Evolutionary conservation across 306 rosid genomes (phyloP).

Genomic region (Quercus parvula): DNA sequence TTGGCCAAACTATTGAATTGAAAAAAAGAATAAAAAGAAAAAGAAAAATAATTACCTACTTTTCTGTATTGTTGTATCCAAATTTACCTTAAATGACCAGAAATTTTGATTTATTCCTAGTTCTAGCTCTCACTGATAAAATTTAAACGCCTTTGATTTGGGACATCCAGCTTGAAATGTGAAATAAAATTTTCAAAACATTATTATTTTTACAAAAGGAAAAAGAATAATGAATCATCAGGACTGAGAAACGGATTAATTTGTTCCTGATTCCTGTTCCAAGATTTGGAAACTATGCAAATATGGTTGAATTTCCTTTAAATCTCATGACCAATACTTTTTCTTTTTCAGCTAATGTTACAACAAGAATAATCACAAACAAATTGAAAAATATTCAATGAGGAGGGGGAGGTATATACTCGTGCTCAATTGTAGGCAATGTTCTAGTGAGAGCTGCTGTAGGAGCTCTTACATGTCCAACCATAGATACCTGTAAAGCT

Average conservation of each 20-base stretch:
- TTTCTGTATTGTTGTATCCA: no score
- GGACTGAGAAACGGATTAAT: background rate
- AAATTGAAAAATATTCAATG: constrained; percentile 20
- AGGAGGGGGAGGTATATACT: constrained; percentile 49
- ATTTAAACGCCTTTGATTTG: background rate
- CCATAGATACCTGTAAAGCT: constrained; percentile 96
- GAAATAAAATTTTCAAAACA: background rate
- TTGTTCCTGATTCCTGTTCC: background rate
- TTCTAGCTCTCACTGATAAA: background rate
- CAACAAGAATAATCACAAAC: constrained; percentile 31
- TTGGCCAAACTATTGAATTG: background rate
- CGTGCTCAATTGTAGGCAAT: constrained; percentile 55
- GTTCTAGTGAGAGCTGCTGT: constrained; percentile 68
- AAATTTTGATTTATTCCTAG: background rate
- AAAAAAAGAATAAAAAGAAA: no score
- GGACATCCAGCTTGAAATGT: background rate
- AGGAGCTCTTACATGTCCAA: constrained; percentile 95
- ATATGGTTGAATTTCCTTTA: constrained; percentile 20
- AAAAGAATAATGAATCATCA: constrained; percentile 18
- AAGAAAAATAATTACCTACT: no score
- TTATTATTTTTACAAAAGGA: background rate
- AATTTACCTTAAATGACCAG: background rate
- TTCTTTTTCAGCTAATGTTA: constrained; percentile 31
- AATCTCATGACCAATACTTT: background rate
- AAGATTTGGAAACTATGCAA: background rate